Percentiles rank a stretch among this genome's conserved stretches.
phyloP scores from a whole-genome alignment of 192 early-diverging fungal genomes.

The Helicostylum pulchrum region DNA sequence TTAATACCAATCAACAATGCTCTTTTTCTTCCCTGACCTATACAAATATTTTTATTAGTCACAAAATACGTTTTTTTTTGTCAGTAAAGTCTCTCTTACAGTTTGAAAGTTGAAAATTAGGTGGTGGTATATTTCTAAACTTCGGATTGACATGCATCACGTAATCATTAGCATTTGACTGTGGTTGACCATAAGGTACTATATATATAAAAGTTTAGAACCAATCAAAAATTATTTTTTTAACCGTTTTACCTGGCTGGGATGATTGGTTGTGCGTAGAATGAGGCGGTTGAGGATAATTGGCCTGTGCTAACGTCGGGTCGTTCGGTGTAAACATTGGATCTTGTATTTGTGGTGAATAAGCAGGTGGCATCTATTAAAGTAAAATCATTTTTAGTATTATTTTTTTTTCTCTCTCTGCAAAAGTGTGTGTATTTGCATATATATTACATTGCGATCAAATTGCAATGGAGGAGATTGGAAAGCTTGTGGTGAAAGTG shows the following conservation, averaged over 20 bases:
- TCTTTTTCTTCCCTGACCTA: slow-evolving; percentile 59
- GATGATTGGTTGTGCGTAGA: slow-evolving; percentile 24
- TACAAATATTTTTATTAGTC: background rate
- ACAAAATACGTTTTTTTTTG: background rate
- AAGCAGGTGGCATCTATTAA: background rate
- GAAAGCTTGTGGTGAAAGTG: background rate
- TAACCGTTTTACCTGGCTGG: slow-evolving; percentile 13
- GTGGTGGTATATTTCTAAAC: slow-evolving; percentile 29
- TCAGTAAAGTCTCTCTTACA: slow-evolving; percentile 25
- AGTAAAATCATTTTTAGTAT: background rate
- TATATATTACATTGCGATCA: background rate
- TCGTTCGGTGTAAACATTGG: slow-evolving; percentile 24
- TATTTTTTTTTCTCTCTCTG: background rate
- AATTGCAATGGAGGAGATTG: background rate
- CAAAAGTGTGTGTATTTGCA: background rate
- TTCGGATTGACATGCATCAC: slow-evolving; percentile 23
- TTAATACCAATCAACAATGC: slow-evolving; percentile 92
- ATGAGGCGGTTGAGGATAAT: slow-evolving; percentile 31
- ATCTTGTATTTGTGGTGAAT: slow-evolving; percentile 7
- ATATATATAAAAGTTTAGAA: background rate
- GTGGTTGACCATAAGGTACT: slow-evolving; percentile 14
- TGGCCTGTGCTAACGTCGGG: slow-evolving; percentile 20
- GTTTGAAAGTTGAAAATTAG: slow-evolving; percentile 46
- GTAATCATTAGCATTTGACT: slow-evolving; percentile 9
- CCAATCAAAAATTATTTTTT: background rate